These are phyloP conservation scores for Phytophthora hybrid DNA, from an alignment of 352 stramenopile species.

Conservation along the genomic window DNA sequence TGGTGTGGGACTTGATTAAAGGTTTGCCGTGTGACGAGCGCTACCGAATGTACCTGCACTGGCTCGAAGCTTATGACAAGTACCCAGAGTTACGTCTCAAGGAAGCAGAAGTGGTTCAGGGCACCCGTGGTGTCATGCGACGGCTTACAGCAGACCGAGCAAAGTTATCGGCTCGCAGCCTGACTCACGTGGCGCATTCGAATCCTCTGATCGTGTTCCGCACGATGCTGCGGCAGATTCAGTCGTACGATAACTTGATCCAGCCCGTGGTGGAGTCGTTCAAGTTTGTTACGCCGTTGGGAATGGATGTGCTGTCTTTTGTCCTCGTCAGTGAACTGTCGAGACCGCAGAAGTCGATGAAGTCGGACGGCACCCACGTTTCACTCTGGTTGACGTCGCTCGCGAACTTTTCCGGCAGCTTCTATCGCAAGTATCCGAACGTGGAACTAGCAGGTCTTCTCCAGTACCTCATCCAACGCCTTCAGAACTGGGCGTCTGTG, in stretches of 20 bases:
- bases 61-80: conserved; percentile 69
- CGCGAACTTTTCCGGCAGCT: conserved; percentile 94
- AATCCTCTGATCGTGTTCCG: conserved; percentile 96
- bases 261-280: conserved; percentile 96
- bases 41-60: conserved; percentile 85
- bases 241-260: conserved; percentile 98
- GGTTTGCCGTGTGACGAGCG: conserved; percentile 77
- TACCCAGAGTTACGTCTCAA: conserved; percentile 71
- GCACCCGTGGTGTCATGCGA: conserved; percentile 81
- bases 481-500: conserved; percentile 87
- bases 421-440: conserved; percentile 94
- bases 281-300: conserved; percentile 93
- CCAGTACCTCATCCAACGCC: conserved; percentile 90
- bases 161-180: conserved; percentile 73
- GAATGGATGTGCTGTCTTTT: conserved; percentile 95
- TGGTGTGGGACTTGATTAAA: conserved; percentile 89
- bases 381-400: conserved; percentile 95
- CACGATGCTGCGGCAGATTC: conserved; percentile 95
- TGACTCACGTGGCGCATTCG: conserved; percentile 92
- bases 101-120: conserved; percentile 74
- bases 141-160: conserved; percentile 83
- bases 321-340: conserved; percentile 93
- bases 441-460: conserved; percentile 93
- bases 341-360: conserved; percentile 87
- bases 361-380: conserved; percentile 91